phyloP scores from a whole-genome alignment of 768 basidiomycete species.

The Termitomyces sp. region DNA sequence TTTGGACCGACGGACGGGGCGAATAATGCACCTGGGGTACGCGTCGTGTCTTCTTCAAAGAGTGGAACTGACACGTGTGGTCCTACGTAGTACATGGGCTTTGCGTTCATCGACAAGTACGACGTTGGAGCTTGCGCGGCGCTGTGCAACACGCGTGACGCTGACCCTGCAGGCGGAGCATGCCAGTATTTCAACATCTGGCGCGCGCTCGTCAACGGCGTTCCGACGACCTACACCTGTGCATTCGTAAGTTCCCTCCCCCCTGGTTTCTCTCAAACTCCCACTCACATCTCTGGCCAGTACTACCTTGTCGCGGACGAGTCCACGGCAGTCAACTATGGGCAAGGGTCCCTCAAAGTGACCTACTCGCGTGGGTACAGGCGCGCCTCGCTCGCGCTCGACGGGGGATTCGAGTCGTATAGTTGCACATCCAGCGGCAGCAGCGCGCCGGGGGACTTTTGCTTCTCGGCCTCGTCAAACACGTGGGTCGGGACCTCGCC shows the following conservation, averaged over 20 bases:
- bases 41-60: neutral
- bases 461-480: conserved; percentile 30
- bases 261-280: no score
- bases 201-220: conserved; percentile 42
- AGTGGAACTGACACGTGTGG: conserved; percentile 3
- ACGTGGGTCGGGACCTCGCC: conserved; percentile 39
- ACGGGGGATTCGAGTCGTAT: conserved; percentile 39
- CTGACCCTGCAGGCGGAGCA: conserved; percentile 37
- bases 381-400: conserved; percentile 33
- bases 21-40: conserved; percentile 29
- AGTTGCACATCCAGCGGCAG: no score
- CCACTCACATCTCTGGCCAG: conserved; percentile 16
- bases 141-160: conserved; percentile 38
- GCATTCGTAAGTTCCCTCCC: conserved; percentile 33
- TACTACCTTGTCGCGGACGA: conserved; percentile 40
- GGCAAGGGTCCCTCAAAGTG: conserved; percentile 41
- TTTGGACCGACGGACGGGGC: conserved; percentile 45
- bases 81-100: conserved; percentile 51
- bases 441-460: conserved; percentile 38
- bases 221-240: conserved; percentile 47
- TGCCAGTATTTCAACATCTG: conserved; percentile 54
- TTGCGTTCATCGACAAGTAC: conserved; percentile 44
- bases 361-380: conserved; percentile 45
- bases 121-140: conserved; percentile 42
- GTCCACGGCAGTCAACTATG: conserved; percentile 42